phyloP scores from a whole-genome alignment of 345 rosid species.

The Arabis hirsuta region DNA sequence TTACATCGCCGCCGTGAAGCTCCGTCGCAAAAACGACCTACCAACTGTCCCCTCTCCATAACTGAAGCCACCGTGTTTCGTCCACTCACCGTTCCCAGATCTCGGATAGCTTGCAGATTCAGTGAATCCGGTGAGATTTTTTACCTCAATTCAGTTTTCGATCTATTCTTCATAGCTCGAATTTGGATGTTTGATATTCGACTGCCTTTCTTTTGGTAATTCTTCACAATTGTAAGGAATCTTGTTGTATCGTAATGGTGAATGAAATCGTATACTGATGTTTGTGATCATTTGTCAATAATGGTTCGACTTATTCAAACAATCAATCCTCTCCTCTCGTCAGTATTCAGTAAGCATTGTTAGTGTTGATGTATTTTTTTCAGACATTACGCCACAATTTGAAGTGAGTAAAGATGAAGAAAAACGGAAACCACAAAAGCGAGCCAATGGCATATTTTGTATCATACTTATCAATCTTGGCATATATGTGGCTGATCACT shows the following conservation, averaged over 20 bases:
- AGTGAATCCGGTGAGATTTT: constrained; percentile 37
- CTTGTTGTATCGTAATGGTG: background rate
- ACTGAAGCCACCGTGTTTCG: constrained; percentile 12
- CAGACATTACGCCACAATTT: constrained; percentile 66
- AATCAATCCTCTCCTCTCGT: background rate
- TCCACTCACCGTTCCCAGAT: constrained; percentile 14
- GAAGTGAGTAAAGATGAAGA: constrained; percentile 61
- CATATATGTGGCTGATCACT: constrained; percentile 73
- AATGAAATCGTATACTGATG: background rate
- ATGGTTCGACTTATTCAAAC: background rate
- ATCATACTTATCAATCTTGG: constrained; percentile 86
- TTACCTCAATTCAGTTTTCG: constrained; percentile 7
- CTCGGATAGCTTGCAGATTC: constrained; percentile 37
- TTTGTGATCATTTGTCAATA: background rate
- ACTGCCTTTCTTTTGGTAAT: too few relatives aligned
- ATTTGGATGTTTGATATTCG: background rate
- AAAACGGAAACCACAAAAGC: constrained; percentile 55
- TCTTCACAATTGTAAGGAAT: background rate
- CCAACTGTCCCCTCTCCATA: background rate
- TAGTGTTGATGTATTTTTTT: constrained; percentile 17
- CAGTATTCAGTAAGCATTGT: background rate
- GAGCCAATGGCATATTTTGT: constrained; percentile 78
- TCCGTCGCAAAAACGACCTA: background rate
- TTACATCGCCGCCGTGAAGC: constrained; percentile 22
- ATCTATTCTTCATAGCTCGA: background rate